A percentile compares a stretch with the other conserved stretches of the same genome.
Conservation (phyloP, 331 rosid genomes). For the Erythrophleum ivorense region DNA sequence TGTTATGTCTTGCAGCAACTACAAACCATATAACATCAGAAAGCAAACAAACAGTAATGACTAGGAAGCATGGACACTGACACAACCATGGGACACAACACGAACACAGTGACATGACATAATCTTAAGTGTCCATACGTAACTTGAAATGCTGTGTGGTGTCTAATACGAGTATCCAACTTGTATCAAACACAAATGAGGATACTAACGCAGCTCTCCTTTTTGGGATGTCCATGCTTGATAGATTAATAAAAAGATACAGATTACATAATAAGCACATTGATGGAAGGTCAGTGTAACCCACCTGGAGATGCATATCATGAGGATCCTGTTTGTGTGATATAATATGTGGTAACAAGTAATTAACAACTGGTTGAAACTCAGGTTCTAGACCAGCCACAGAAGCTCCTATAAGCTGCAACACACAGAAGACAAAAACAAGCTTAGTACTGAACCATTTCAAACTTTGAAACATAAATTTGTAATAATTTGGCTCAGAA, state of each 20-base stretch:
- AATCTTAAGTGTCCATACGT: neutral
- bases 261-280: slow-evolving; percentile 28
- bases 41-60: slow-evolving; percentile 40
- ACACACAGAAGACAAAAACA: slow-evolving; percentile 34
- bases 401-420: slow-evolving; percentile 87
- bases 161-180: neutral
- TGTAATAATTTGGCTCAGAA: neutral
- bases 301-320: slow-evolving; percentile 93
- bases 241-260: slow-evolving; percentile 13
- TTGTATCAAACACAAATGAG: neutral
- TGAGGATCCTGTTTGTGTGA: slow-evolving; percentile 83
- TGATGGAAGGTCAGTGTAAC: slow-evolving; percentile 33
- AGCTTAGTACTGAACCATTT: slow-evolving; percentile 28
- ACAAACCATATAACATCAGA: slow-evolving; percentile 54
- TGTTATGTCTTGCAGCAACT: slow-evolving; percentile 92
- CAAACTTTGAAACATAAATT: slow-evolving; percentile 13
- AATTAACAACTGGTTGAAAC: slow-evolving; percentile 87
- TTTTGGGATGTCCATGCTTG: neutral
- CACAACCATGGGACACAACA: neutral
- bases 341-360: slow-evolving; percentile 81
- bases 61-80: neutral
- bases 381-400: slow-evolving; percentile 92
- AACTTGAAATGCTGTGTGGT: neutral
- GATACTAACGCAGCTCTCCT: neutral
- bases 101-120: neutral